Conservation (phyloP, 306 rosid species). For the Urtica urens region DNA sequence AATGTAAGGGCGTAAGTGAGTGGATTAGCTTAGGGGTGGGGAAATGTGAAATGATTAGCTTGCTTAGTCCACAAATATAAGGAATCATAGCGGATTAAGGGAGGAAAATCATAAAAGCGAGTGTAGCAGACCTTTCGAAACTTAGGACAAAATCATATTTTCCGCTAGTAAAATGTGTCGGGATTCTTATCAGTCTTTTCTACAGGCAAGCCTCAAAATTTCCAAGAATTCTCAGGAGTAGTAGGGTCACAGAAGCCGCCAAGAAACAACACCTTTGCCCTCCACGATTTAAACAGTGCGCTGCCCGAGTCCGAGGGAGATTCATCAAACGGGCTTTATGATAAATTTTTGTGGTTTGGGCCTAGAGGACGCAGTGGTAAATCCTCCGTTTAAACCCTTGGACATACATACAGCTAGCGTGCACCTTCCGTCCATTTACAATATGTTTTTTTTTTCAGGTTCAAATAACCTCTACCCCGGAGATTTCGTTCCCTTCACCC, state of each 20-base stretch:
- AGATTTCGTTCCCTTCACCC: slow-evolving; percentile 88
- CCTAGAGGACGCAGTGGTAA: slow-evolving; percentile 76
- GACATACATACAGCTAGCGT: no score
- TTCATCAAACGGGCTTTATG: slow-evolving; percentile 38
- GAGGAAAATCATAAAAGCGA: no score
- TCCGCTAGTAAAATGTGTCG: no score
- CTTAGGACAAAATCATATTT: no score
- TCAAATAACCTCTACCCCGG: slow-evolving; percentile 81
- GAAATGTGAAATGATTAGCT: slow-evolving; percentile 35
- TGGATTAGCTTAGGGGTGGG: no score
- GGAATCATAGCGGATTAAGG: neutral
- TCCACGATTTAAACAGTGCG: slow-evolving; percentile 38
- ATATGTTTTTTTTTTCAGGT: slow-evolving; percentile 43
- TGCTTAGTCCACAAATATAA: slow-evolving; percentile 7
- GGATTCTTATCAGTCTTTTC: no score
- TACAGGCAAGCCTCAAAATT: no score
- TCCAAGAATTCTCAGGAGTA: slow-evolving; percentile 41
- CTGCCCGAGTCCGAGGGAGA: slow-evolving; percentile 50
- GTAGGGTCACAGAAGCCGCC: slow-evolving; percentile 51
- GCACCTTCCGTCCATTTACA: slow-evolving; percentile 14
- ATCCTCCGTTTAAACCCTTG: slow-evolving; percentile 18
- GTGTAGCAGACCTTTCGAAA: no score
- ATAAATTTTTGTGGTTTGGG: slow-evolving; percentile 77
- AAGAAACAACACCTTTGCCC: slow-evolving; percentile 43
- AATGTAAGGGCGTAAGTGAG: no score